Conservation (phyloP, 192 early-diverging fungal genomes). For the Linnemannia schmuckeri region DNA sequence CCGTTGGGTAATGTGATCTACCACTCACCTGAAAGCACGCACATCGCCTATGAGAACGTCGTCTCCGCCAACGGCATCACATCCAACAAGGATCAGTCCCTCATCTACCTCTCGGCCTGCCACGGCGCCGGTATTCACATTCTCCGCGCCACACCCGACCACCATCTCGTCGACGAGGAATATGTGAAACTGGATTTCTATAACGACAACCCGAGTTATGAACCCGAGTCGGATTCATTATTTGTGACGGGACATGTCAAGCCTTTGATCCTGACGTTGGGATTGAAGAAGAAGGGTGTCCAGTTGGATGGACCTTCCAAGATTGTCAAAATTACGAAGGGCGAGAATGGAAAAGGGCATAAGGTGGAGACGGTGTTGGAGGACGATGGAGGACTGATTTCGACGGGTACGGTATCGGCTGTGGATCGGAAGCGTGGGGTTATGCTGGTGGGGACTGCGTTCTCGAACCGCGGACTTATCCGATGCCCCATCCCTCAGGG, state of each 20-base stretch:
- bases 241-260: slow-evolving; percentile 37
- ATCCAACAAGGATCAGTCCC: slow-evolving; percentile 16
- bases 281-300: background rate
- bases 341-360: background rate
- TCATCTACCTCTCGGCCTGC: slow-evolving; percentile 38
- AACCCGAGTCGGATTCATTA: slow-evolving; percentile 18
- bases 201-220: slow-evolving; percentile 36
- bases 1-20: slow-evolving; percentile 42
- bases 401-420: slow-evolving; percentile 33
- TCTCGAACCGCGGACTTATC: slow-evolving; percentile 20
- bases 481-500: slow-evolving; percentile 39
- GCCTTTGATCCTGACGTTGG: background rate
- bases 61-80: slow-evolving; percentile 48
- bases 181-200: slow-evolving; percentile 43
- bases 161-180: slow-evolving; percentile 11
- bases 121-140: slow-evolving; percentile 31
- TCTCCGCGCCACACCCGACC: slow-evolving; percentile 5
- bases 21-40: slow-evolving; percentile 38
- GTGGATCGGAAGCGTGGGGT: slow-evolving; percentile 43
- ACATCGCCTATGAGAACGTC: slow-evolving; percentile 23
- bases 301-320: slow-evolving; percentile 18
- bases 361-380: slow-evolving; percentile 30
- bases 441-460: slow-evolving; percentile 42
- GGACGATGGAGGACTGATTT: slow-evolving; percentile 43
- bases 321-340: slow-evolving; percentile 40